These are phyloP conservation scores for Dioszegia crocea DNA, from an alignment of 768 basidiomycete species.

Conservation along the genomic window DNA sequence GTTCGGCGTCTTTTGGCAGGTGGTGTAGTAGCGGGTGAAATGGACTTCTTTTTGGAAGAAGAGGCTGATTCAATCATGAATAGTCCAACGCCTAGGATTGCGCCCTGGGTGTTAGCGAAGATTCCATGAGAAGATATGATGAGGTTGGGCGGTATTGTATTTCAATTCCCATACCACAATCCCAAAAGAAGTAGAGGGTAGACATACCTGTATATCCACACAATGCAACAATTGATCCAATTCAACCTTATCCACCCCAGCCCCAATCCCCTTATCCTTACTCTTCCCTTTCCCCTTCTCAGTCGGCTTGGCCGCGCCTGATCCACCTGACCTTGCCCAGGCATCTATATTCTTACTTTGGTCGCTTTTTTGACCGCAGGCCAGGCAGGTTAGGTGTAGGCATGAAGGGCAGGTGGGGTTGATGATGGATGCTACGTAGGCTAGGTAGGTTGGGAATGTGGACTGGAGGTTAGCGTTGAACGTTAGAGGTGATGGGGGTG, in stretches of 20 bases:
- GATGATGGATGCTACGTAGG: constrained; percentile 60
- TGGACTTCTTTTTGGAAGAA: not conserved
- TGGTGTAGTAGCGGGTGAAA: not conserved
- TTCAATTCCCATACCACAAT: not conserved
- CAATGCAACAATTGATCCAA: constrained; percentile 76
- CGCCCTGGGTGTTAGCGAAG: too few species aligned
- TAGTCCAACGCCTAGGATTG: constrained; percentile 84
- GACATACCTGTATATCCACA: constrained; percentile 59
- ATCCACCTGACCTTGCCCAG: not conserved
- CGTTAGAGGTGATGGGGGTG: not conserved
- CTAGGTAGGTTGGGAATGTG: constrained; percentile 66
- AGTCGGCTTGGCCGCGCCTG: constrained; percentile 30
- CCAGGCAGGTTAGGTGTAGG: constrained; percentile 57
- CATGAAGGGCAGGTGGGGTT: constrained; percentile 64
- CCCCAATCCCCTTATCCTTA: constrained; percentile 49
- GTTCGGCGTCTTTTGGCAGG: constrained; percentile 33
- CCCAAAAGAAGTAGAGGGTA: too few species aligned
- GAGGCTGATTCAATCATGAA: constrained; percentile 71
- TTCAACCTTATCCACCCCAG: constrained; percentile 28
- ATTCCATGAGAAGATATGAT: too few species aligned
- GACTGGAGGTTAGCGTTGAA: constrained; percentile 53
- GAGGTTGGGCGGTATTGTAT: too few species aligned
- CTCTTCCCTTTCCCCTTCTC: not conserved
- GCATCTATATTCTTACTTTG: constrained; percentile 28
- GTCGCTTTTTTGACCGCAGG: constrained; percentile 63